Percentiles rank a stretch among this genome's conserved stretches.
These are phyloP conservation scores for Achaetomium macrosporum DNA, from an alignment of 2,329 filamentous ascomycete genomes.

Conservation along the genomic window DNA sequence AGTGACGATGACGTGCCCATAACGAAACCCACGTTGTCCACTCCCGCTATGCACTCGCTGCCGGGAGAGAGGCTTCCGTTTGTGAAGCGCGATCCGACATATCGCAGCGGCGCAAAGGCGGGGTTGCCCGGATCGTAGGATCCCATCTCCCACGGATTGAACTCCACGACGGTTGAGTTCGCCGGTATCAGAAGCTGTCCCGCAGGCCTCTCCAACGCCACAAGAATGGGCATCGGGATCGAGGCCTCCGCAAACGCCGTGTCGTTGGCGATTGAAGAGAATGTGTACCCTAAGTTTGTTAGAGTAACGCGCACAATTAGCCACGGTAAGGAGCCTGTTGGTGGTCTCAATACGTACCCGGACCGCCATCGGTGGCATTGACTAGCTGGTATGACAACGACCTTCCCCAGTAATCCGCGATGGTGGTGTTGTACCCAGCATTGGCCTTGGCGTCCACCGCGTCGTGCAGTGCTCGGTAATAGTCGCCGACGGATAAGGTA, in stretches of 20 bases:
- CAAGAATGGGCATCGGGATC: slow-evolving; percentile 44
- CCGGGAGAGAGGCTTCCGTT: slow-evolving; percentile 47
- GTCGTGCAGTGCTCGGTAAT: slow-evolving; percentile 23
- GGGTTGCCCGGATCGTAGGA: slow-evolving; percentile 53
- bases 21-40: slow-evolving; percentile 77
- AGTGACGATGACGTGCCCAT: slow-evolving; percentile 82
- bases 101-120: slow-evolving; percentile 54
- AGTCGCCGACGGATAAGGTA: slow-evolving; percentile 3
- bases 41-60: slow-evolving; percentile 64
- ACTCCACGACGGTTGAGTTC: slow-evolving; percentile 59
- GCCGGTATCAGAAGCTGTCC: slow-evolving; percentile 37
- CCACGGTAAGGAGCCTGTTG: neutral
- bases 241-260: slow-evolving; percentile 37
- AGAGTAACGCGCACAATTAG: neutral
- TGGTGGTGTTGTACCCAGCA: slow-evolving; percentile 59
- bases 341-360: slow-evolving; percentile 29
- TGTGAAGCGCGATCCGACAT: slow-evolving; percentile 52
- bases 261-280: slow-evolving; percentile 58
- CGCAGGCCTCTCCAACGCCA: slow-evolving; percentile 43
- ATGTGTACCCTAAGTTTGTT: slow-evolving; percentile 58
- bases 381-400: slow-evolving; percentile 79
- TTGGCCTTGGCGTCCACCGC: slow-evolving; percentile 54
- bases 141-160: slow-evolving; percentile 61
- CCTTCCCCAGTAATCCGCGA: slow-evolving; percentile 86
- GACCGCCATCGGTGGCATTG: slow-evolving; percentile 66